Conservation (phyloP, 768 basidiomycete species). For the Tylopilus felleus region DNA sequence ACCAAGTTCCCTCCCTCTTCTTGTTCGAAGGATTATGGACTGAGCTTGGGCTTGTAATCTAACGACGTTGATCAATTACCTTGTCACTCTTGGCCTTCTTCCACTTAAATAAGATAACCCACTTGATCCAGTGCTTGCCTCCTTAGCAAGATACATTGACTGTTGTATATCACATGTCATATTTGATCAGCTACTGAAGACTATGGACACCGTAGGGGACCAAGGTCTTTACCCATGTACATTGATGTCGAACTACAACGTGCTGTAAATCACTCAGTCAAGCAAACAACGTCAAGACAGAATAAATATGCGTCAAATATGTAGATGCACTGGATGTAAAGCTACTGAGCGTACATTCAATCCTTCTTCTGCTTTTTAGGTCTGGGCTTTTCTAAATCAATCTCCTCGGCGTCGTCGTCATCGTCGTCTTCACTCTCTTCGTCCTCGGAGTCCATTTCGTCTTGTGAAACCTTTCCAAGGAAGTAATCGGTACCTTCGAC, state of each 20-base stretch:
- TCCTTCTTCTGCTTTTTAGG: conserved; percentile 64
- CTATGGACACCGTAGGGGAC: background rate
- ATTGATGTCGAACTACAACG: conserved; percentile 2
- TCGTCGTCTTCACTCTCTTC: conserved; percentile 69
- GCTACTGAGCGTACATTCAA: conserved; percentile 18
- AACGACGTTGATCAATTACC: background rate
- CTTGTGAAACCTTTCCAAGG: conserved; percentile 60
- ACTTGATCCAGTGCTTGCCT: background rate
- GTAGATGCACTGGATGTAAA: conserved; percentile 12
- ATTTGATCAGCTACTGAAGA: too few species aligned
- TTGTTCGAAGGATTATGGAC: conserved; percentile 35
- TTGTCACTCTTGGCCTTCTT: background rate
- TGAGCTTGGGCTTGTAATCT: conserved; percentile 15
- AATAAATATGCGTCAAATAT: conserved; percentile 27
- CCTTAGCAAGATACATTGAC: too few species aligned
- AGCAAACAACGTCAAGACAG: conserved; percentile 11
- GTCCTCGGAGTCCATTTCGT: conserved; percentile 62
- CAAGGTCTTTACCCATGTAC: background rate
- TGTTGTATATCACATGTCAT: too few species aligned
- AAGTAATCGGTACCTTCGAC: conserved; percentile 80
- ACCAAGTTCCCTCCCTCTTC: conserved; percentile 54
- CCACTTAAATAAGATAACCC: background rate
- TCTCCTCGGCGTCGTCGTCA: conserved; percentile 79
- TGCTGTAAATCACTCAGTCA: conserved; percentile 2
- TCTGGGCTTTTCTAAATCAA: conserved; percentile 82